Evolutionary conservation across 148 eudicot genomes (phyloP).

Genomic region (Fallopia convolvulus): DNA sequence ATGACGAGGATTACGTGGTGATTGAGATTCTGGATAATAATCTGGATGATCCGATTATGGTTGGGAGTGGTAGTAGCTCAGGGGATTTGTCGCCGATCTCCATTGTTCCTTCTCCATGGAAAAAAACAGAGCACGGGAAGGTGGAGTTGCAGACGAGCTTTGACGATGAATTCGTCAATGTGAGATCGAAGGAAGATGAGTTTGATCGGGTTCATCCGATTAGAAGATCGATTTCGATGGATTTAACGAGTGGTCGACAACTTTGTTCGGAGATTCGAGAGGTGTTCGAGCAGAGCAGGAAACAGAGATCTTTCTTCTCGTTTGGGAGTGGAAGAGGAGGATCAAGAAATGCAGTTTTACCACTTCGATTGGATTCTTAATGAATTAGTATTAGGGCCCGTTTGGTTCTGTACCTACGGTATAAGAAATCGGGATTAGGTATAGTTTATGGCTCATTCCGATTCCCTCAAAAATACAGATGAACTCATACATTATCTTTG

Average conservation of each 20-base stretch:
- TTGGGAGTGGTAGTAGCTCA: slow-evolving; percentile 12
- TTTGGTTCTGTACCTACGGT: too few relatives aligned
- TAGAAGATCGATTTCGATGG: slow-evolving; percentile 86
- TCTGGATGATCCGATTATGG: slow-evolving; percentile 23
- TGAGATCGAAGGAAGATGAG: slow-evolving; percentile 37
- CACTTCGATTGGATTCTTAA: neutral
- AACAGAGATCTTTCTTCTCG: slow-evolving; percentile 3
- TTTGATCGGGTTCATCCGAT: slow-evolving; percentile 43
- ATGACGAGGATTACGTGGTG: slow-evolving; percentile 65
- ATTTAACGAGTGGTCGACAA: slow-evolving; percentile 47
- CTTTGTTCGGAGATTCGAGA: slow-evolving; percentile 57
- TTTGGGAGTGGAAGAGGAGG: slow-evolving; percentile 4
- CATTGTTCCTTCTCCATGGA: slow-evolving; percentile 16
- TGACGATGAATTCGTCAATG: slow-evolving; percentile 77
- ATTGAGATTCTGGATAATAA: slow-evolving; percentile 51
- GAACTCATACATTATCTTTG: too few relatives aligned
- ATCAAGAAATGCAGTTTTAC: slow-evolving; percentile 4
- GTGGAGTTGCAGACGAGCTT: slow-evolving; percentile 38
- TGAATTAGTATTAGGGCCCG: too few relatives aligned
- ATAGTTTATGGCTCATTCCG: too few relatives aligned
- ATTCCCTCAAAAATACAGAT: too few relatives aligned
- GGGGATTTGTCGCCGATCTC: slow-evolving; percentile 11
- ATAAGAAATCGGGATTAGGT: too few relatives aligned
- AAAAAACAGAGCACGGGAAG: slow-evolving; percentile 12
- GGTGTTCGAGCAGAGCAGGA: slow-evolving; percentile 1